Base-by-base conservation (phyloP, 2,329 filamentous ascomycete genomes). In the Epichloe sylvatica region DNA sequence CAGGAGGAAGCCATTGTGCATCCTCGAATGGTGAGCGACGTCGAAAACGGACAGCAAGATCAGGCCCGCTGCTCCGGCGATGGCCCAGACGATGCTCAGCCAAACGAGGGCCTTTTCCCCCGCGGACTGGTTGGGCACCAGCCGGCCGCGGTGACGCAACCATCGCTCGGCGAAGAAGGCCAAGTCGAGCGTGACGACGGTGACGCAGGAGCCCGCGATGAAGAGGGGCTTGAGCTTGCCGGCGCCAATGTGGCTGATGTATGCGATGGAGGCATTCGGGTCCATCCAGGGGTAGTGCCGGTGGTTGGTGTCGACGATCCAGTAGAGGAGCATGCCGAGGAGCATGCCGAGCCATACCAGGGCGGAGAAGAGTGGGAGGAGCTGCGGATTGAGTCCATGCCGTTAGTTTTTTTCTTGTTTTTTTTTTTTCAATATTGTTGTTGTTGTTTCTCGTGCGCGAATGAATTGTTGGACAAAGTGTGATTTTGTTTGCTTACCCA, bases 41-140 rank as follows among this genome's bases (percentile, higher is more conserved):
- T 97, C 88, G 65, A 94, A 96, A 57, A 95, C 81, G 54, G 83
- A 82, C 39, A 98, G 74, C 5, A 90, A 72, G 54, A 95, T 88
- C 42, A 98, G 68, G 3, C 91, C 91, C 0, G 75, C 73, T 0
- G 86, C 89, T 47, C 92, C 92, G 23, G 82, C 67, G 41, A 91
- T 62, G 11, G 89, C 85, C 53, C 82, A 80, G 33, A 81, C 41
- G 45, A 90, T 86, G 42, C 76, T 77, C 41, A 85, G 64, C 2
- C 62, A 64, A 5, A 73, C 79, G 21, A 87, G 71, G 4, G 80
- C 57, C 65, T 83, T 86, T 62, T 90, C 81, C 51, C 65, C 65
- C 69, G 8, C 60, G 7, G 77, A 80, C 11, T 75, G 68, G 67
- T 96, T 95, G 54, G 79, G 83, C 2, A 83, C 79, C 30, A 97